Percentiles rank a stretch among this genome's conserved stretches.
Conservation (phyloP, 495 filamentous ascomycete genomes). For the Symbiotaphrina buchneri region DNA sequence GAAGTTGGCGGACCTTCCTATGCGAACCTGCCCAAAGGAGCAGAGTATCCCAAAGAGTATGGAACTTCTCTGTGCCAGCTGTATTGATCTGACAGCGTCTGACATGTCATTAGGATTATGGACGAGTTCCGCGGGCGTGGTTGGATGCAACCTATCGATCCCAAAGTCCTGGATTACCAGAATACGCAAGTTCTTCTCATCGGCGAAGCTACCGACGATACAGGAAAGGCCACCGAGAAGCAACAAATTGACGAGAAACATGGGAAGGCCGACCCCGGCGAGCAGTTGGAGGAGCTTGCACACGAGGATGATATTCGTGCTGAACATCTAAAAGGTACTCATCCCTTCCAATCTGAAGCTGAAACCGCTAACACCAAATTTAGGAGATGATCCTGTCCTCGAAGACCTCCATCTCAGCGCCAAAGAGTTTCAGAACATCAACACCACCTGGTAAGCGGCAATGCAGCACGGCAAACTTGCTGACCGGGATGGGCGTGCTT, state of each 20-base stretch:
- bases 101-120: constrained; percentile 21
- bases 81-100: constrained; percentile 1
- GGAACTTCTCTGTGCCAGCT: constrained; percentile 9
- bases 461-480: too few species aligned
- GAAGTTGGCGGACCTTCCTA: constrained; percentile 37
- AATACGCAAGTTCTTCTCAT: constrained; percentile 70
- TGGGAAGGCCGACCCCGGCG: constrained; percentile 32
- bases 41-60: constrained; percentile 56
- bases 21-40: constrained; percentile 35
- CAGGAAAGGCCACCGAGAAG: constrained; percentile 36
- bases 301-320: constrained; percentile 37
- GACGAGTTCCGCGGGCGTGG: constrained; percentile 52
- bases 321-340: constrained; percentile 25
- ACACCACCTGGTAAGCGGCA: constrained; percentile 3
- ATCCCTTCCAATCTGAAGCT: not conserved
- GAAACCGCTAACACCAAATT: not conserved
- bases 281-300: constrained; percentile 35
- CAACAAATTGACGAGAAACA: constrained; percentile 30
- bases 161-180: constrained; percentile 55
- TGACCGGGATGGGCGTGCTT: too few species aligned
- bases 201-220: constrained; percentile 37
- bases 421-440: constrained; percentile 17
- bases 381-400: constrained; percentile 29
- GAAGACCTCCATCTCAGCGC: constrained; percentile 25
- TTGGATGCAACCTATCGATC: constrained; percentile 53